Evolutionary conservation across 2,329 filamentous ascomycete species (phyloP).

Genomic region (Pseudogymnoascus sp.): DNA sequence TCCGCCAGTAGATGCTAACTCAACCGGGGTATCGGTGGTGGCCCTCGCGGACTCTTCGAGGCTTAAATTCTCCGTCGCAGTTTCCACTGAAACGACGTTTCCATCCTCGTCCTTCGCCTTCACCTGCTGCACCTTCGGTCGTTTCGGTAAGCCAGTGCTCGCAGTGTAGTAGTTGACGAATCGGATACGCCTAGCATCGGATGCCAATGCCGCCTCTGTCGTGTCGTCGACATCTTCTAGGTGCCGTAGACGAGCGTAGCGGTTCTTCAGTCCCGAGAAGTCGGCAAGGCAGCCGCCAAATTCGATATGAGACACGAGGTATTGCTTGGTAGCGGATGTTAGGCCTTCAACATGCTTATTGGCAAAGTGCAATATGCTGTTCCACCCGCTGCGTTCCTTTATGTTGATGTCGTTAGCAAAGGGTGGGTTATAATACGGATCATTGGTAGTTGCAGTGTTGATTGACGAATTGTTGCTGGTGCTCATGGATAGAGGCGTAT

Average conservation of each 20-base stretch:
- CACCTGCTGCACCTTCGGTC: conserved; percentile 28
- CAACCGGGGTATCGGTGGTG: background rate
- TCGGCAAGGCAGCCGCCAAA: conserved; percentile 78
- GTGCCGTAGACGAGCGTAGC: conserved; percentile 63
- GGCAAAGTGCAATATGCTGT: conserved; percentile 65
- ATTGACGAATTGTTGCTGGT: conserved; percentile 17
- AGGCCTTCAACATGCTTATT: conserved; percentile 73
- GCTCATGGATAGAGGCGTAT: background rate
- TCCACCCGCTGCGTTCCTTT: conserved; percentile 61
- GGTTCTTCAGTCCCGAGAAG: conserved; percentile 57
- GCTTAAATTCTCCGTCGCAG: conserved; percentile 21
- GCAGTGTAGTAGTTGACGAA: conserved; percentile 90
- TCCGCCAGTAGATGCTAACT: background rate
- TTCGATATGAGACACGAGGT: conserved; percentile 74
- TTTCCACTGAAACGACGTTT: conserved; percentile 15
- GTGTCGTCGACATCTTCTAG: conserved; percentile 65
- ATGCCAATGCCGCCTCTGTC: conserved; percentile 20
- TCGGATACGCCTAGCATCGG: conserved; percentile 51
- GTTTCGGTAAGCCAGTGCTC: conserved; percentile 66
- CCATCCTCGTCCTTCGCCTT: conserved; percentile 17
- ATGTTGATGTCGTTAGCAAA: conserved; percentile 69
- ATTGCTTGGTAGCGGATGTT: conserved; percentile 60
- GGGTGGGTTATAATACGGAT: conserved; percentile 67
- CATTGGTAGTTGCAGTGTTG: conserved; percentile 25
- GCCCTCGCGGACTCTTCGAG: conserved; percentile 12